phyloP scores from a whole-genome alignment of 139 green algal genomes.

The Medakamo hakoo region DNA sequence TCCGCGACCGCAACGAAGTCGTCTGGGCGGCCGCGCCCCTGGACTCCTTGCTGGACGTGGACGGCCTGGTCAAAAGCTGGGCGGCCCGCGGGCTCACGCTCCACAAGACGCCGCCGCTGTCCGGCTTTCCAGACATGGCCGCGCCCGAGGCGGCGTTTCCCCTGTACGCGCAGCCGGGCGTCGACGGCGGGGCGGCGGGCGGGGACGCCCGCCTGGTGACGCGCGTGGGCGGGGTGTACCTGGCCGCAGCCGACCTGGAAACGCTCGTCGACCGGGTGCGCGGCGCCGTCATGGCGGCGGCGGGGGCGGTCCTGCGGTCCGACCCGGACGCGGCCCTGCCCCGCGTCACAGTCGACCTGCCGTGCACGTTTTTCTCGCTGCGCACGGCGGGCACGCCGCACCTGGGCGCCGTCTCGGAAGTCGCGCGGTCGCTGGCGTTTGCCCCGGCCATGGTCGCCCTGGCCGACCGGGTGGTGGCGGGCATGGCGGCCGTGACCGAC shows the following conservation, averaged over 20 bases:
- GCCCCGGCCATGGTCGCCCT: constrained; percentile 20
- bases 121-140: constrained; percentile 21
- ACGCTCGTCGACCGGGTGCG: constrained; percentile 15
- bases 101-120: constrained; percentile 16
- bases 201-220: constrained; percentile 6
- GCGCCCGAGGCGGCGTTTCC: constrained; percentile 19
- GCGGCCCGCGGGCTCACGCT: constrained; percentile 11
- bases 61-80: constrained; percentile 21
- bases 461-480: constrained; percentile 29
- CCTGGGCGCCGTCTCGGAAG: constrained; percentile 33
- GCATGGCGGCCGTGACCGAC: constrained; percentile 16
- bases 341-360: constrained; percentile 43
- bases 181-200: not conserved
- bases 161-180: constrained; percentile 7
- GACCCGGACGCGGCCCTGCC: constrained; percentile 14
- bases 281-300: constrained; percentile 11
- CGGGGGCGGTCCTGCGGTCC: constrained; percentile 10
- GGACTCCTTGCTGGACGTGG: constrained; percentile 31
- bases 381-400: constrained; percentile 25
- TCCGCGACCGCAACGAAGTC: constrained; percentile 38
- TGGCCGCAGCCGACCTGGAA: constrained; percentile 13
- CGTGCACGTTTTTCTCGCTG: constrained; percentile 49
- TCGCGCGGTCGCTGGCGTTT: constrained; percentile 38
- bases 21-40: constrained; percentile 26
- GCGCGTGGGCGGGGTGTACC: constrained; percentile 19